These are phyloP conservation scores for Amanita rimosa DNA, from an alignment of 768 basidiomycete species.

Conservation along the genomic window DNA sequence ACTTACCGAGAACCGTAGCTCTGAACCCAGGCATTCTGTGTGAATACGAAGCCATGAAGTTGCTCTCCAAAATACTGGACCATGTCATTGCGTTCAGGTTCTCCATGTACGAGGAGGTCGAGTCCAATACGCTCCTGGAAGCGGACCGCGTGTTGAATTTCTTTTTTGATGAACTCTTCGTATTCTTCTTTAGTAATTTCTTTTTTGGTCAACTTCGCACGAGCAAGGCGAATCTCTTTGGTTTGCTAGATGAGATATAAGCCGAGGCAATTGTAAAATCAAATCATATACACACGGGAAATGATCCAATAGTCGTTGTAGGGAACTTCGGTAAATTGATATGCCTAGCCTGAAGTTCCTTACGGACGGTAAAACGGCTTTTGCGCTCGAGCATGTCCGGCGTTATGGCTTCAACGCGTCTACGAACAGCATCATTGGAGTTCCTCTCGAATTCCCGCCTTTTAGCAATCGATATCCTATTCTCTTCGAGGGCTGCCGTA, in stretches of 20 bases:
- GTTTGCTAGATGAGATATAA: slow-evolving; percentile 58
- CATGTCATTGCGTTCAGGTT: slow-evolving; percentile 99
- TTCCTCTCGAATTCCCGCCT: slow-evolving; percentile 90
- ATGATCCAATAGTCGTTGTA: slow-evolving; percentile 96
- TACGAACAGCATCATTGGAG: slow-evolving; percentile 92
- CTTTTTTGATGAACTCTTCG: slow-evolving; percentile 97
- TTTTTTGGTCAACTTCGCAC: slow-evolving; percentile 88
- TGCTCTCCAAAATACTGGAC: slow-evolving; percentile 99
- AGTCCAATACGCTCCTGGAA: slow-evolving; percentile 98
- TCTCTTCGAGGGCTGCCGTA: slow-evolving; percentile 71
- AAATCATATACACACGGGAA: slow-evolving; percentile 52
- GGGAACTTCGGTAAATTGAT: slow-evolving; percentile 94
- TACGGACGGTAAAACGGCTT: slow-evolving; percentile 79
- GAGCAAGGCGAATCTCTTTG: slow-evolving; percentile 95
- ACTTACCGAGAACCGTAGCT: slow-evolving; percentile 92
- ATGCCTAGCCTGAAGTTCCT: slow-evolving; percentile 80
- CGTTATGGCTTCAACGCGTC: slow-evolving; percentile 89
- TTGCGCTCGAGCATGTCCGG: slow-evolving; percentile 78
- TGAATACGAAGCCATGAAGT: slow-evolving; percentile 92
- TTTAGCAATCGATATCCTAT: slow-evolving; percentile 82
- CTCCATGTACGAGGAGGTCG: slow-evolving; percentile 96
- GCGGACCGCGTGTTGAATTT: slow-evolving; percentile 84
- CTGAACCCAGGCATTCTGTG: slow-evolving; percentile 98
- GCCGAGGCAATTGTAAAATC: background rate
- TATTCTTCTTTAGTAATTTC: slow-evolving; percentile 82